Evolutionary conservation across 2,329 filamentous ascomycete species (phyloP), one percentile per base, ranked within the genome.

Genomic region (Bertia moriformis): DNA sequence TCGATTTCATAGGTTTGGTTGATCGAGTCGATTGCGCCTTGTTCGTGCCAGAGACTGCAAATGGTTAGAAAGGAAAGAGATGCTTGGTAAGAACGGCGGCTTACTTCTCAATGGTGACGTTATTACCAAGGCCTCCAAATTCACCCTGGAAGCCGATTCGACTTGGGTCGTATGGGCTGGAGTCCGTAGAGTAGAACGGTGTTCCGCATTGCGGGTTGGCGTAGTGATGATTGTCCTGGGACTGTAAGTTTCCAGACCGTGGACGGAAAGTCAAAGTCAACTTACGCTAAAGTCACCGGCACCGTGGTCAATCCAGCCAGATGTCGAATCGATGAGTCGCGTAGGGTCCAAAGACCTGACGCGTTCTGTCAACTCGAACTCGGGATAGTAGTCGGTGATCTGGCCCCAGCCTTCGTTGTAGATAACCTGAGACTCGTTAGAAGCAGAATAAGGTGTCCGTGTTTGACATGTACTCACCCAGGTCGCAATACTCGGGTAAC

Each of bases 331-430:
- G 29, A 85, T 60, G 5, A 84, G 62, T 18, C 80, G 61, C 0
- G 74, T 78, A 0, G 77, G 70, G 46, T 85, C 80, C 2, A 80
- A 54, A 2, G 59, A 46, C 35, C 63, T 64, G 2, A 83, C 65
- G 0, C 66, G 51, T 1, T 69, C 60, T 0, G 73, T 71, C 12
- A 84, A 57, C 3, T 51, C 57, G 13, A 67, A 66, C 44, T 83
- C 78, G 0, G 75, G 73, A 45, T 63, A 66, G 4, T 61, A 61
- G 0, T 61, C 47, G 2, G 51, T 61, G 2, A 70, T 55, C 48
- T 83, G 78, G 2, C 73, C 78, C 78, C 78, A 83, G 33, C 76
- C 78, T 51, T 83, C 78, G 49, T 83, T 83, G 54, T 82, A 83
- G 46, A 83, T 73, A 14, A 79, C 60, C 69, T 66, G 41, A 13